Conservation (phyloP, 306 rosid species). For the Inga laurina region DNA sequence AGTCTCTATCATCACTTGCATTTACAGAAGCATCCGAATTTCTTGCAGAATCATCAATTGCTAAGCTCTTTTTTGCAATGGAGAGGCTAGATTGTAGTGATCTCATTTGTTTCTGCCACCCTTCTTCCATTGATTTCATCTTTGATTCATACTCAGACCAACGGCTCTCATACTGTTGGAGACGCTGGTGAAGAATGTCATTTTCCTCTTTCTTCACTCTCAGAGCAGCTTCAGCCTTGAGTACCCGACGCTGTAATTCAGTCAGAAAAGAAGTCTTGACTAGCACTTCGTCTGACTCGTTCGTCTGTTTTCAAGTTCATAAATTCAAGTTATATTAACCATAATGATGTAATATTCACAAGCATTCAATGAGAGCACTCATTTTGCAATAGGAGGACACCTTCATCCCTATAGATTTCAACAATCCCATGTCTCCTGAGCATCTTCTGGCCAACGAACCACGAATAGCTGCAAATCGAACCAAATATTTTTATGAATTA, state of each 20-base stretch:
- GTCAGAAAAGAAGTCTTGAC: constrained; percentile 87
- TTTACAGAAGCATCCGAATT: constrained; percentile 87
- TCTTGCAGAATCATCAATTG: constrained; percentile 88
- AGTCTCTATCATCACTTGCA: constrained; percentile 75
- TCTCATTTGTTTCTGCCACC: constrained; percentile 99
- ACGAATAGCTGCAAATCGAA: constrained; percentile 65
- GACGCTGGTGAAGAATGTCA: constrained; percentile 88
- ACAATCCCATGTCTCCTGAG: constrained; percentile 76
- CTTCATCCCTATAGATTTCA: constrained; percentile 54
- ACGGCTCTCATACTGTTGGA: constrained; percentile 91
- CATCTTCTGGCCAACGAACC: constrained; percentile 89
- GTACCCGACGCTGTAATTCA: constrained; percentile 88
- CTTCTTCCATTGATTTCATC: constrained; percentile 99
- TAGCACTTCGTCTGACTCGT: constrained; percentile 73
- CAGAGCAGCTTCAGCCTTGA: constrained; percentile 82
- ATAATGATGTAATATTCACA: neutral
- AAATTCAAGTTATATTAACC: constrained; percentile 18
- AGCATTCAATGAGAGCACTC: constrained; percentile 27
- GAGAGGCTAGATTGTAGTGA: constrained; percentile 97
- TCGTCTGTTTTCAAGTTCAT: constrained; percentile 50
- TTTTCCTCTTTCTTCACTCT: constrained; percentile 93
- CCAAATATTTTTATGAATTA: constrained; percentile 22
- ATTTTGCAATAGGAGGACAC: constrained; percentile 38
- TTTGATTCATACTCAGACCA: constrained; percentile 95
- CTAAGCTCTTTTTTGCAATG: constrained; percentile 94